phyloP scores from a whole-genome alignment of 2,329 filamentous ascomycete species.

The Sarocladium strictum region DNA sequence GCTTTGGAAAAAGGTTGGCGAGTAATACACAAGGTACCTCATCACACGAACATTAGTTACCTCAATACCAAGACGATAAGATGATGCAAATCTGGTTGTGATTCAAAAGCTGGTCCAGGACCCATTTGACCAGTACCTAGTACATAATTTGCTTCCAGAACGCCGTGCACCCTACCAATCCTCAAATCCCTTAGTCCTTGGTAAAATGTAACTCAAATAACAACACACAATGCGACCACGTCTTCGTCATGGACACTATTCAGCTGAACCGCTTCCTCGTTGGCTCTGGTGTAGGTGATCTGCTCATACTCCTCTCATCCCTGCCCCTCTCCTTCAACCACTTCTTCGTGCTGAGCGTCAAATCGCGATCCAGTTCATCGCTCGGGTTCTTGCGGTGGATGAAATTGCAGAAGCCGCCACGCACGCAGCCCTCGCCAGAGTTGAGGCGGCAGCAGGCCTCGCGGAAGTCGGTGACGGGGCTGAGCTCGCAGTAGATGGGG shows the following conservation, averaged over 20 bases:
- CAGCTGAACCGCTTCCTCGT: slow-evolving; percentile 57
- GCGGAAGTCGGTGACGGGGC: slow-evolving; percentile 94
- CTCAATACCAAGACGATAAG: background rate
- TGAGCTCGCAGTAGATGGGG: slow-evolving; percentile 97
- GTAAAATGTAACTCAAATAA: too few relatives aligned
- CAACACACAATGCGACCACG: too few relatives aligned
- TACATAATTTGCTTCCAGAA: slow-evolving; percentile 4
- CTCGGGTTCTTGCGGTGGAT: slow-evolving; percentile 96
- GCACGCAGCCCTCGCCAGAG: slow-evolving; percentile 87
- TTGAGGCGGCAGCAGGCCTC: slow-evolving; percentile 96
- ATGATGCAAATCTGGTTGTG: background rate
- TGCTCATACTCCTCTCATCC: slow-evolving; percentile 74
- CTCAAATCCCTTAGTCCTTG: background rate
- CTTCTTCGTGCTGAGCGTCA: slow-evolving; percentile 89
- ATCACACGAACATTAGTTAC: background rate
- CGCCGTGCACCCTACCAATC: slow-evolving; percentile 6
- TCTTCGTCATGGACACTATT: background rate
- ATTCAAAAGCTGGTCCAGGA: background rate
- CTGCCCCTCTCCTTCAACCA: slow-evolving; percentile 82
- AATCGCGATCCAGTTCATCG: slow-evolving; percentile 79
- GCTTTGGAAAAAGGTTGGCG: background rate
- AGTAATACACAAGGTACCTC: background rate
- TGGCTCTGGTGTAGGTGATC: slow-evolving; percentile 84
- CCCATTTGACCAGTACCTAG: slow-evolving; percentile 6
- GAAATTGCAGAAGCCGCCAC: slow-evolving; percentile 98